Evolutionary conservation across 163 green algal genomes (phyloP), one percentile per base, ranked within the genome.

Genomic region (Chlamydomonas reinhardtii): DNA sequence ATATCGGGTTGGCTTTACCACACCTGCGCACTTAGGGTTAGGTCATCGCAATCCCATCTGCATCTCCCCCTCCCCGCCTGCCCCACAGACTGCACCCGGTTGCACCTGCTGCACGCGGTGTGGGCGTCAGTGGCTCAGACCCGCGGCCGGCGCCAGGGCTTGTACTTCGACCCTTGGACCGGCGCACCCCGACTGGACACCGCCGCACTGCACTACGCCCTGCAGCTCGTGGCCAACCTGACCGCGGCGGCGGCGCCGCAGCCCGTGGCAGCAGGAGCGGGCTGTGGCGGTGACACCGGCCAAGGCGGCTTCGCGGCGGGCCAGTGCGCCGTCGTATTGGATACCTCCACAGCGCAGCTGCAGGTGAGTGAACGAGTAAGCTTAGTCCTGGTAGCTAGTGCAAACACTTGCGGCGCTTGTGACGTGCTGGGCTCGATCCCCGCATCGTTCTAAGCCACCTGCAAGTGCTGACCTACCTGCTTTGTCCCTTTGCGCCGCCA

Each of bases 91-190:
- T 68, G 73, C 73, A 31, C 73, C 22, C n/a, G 17, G 5, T n/a
- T 79, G 73, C 52, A 48, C 52, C 29, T 79, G 48, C 73, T 79
- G 29, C n/a, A 69, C n/a, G 73, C 73, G 8, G 52, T 79, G n/a
- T 79, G 73, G 73, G 73, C 52, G 11, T 66, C 73, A 4, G 73
- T 79, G n/a, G 73, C 73, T 0, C 73, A 69, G 52, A 79, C 73
- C 8, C 52, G 52, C 16, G n/a, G 73, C 73, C 48, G 52, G 52
- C 52, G 34, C 3, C 73, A 79, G 73, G 73, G 73, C 17, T 31
- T 79, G 48, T 20, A 31, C n/a, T 79, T 79, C 19, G 52, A 79
- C 73, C 73, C 73, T 2, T 66, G n/a, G 48, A 31, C 17, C 52
- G 52, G 52, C 16, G n/a, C n/a, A 1, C 73, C 73, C 15, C 73